Evolutionary conservation across 106 monocot species (phyloP).

Genomic region (Acanthochlamys bracteata): DNA sequence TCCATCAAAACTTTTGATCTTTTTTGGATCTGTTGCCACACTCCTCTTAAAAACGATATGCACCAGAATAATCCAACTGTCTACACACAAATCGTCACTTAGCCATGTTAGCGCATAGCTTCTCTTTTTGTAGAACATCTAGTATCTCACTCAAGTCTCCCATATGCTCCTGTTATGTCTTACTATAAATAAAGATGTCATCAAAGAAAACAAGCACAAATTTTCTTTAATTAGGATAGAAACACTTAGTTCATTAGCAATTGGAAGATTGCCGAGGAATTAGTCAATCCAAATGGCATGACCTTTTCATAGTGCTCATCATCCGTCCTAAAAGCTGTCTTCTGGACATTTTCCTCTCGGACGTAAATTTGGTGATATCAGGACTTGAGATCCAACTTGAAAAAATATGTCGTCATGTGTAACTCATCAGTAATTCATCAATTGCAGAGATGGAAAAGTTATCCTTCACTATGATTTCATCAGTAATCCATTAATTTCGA

Average conservation of each 20-base stretch:
- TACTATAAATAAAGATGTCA: slow-evolving; percentile 1
- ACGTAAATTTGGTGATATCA: slow-evolving; percentile 15
- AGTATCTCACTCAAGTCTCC: background rate
- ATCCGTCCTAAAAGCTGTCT: background rate
- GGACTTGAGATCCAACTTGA: slow-evolving; percentile 7
- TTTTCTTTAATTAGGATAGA: background rate
- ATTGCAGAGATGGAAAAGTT: slow-evolving; percentile 2
- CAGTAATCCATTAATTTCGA: background rate
- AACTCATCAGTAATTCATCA: slow-evolving; percentile 4
- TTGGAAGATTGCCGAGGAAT: background rate
- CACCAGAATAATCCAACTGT: background rate
- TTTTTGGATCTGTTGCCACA: background rate
- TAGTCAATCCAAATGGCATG: slow-evolving; percentile 2
- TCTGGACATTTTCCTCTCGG: background rate
- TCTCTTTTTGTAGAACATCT: background rate
- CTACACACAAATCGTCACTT: background rate
- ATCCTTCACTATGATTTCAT: slow-evolving; percentile 1
- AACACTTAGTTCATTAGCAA: background rate
- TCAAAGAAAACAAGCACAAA: slow-evolving; percentile 4
- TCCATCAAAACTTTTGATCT: background rate
- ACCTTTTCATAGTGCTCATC: slow-evolving; percentile 1
- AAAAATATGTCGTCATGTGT: background rate
- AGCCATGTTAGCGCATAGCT: background rate
- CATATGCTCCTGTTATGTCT: background rate
- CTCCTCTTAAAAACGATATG: background rate